A percentile compares a stretch with the other conserved stretches of the same genome.
Evolutionary conservation across 202 grass and related monocot species (phyloP).

Genomic region (Panicum virgatum): DNA sequence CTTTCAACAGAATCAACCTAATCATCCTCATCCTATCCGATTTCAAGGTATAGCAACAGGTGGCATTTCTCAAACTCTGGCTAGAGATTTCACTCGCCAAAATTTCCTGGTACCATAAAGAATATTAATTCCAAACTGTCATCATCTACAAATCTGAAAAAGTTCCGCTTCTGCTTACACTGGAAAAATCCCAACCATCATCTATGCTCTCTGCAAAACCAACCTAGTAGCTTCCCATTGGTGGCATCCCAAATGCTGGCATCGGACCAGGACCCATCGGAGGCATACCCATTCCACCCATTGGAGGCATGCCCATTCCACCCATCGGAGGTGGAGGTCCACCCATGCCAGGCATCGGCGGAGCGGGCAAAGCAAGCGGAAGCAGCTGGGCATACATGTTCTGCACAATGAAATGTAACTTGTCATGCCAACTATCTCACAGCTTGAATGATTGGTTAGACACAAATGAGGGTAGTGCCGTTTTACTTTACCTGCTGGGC

Average conservation of each 20-base stretch:
- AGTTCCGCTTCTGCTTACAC: conserved; percentile 10
- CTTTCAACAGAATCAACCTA: conserved; percentile 13
- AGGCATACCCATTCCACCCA: too few species aligned
- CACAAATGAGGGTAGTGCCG: neutral
- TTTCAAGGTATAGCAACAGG: neutral
- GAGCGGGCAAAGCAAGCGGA: conserved; percentile 86
- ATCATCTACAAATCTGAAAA: conserved; percentile 42
- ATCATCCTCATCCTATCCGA: neutral
- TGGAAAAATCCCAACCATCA: neutral
- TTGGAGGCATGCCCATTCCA: conserved; percentile 87
- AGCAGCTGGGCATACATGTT: conserved; percentile 97
- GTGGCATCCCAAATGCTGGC: too few species aligned
- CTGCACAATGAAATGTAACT: conserved; percentile 45
- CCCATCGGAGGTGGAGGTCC: conserved; percentile 62
- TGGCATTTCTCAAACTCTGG: conserved; percentile 12
- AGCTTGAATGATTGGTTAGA: neutral
- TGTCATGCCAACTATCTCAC: conserved; percentile 31
- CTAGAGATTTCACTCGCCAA: conserved; percentile 36
- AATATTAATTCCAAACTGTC: conserved; percentile 37
- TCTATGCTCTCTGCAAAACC: conserved; percentile 23
- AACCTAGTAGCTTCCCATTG: conserved; percentile 80
- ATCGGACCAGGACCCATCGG: too few species aligned
- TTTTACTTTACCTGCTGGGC: conserved; percentile 70
- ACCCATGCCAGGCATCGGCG: conserved; percentile 73
- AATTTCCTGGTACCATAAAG: conserved; percentile 58